These are phyloP conservation scores for Nakazawaea sp. DNA, from an alignment of 805 yeast species.

Conservation along the genomic window DNA sequence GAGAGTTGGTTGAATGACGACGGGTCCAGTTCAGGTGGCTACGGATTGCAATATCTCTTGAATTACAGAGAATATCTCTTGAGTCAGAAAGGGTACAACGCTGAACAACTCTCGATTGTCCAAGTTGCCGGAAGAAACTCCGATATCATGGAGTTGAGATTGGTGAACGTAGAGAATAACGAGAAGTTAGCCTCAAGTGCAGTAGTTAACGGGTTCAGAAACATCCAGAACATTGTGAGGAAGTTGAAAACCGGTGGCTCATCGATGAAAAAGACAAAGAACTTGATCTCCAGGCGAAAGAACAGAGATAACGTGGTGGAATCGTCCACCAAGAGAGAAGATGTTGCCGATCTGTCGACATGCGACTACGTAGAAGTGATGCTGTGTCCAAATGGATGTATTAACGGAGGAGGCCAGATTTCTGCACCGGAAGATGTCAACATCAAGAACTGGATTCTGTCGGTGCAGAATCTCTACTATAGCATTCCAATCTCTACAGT, in stretches of 20 bases:
- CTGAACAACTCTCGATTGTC: constrained; percentile 21
- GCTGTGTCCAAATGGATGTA: constrained; percentile 99
- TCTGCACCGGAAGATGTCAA: constrained; percentile 30
- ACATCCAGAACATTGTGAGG: constrained; percentile 89
- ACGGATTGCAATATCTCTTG: constrained; percentile 61
- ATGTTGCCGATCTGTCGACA: constrained; percentile 50
- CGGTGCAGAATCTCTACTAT: constrained; percentile 28
- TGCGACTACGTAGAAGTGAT: constrained; percentile 87
- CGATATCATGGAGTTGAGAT: constrained; percentile 66
- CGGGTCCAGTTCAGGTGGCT: constrained; percentile 90
- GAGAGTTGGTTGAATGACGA: constrained; percentile 66
- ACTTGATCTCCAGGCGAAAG: constrained; percentile 23
- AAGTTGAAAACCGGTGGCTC: constrained; percentile 48
- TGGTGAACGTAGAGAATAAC: constrained; percentile 31
- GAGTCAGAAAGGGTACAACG: constrained; percentile 14
- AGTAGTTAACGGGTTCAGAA: constrained; percentile 84
- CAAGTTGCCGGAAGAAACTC: constrained; percentile 61
- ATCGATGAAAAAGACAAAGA: constrained; percentile 12
- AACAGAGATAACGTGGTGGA: constrained; percentile 16
- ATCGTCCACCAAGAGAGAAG: constrained; percentile 14
- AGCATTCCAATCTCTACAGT: constrained; percentile 19
- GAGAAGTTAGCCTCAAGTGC: constrained; percentile 48
- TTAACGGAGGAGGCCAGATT: constrained; percentile 94
- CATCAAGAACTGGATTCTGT: constrained; percentile 36
- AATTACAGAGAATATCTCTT: constrained; percentile 23